Percentiles rank a stretch among this genome's conserved stretches.
These are phyloP conservation scores for Xylariaceae sp. DNA, from an alignment of 2,329 filamentous ascomycete genomes.

Conservation along the genomic window DNA sequence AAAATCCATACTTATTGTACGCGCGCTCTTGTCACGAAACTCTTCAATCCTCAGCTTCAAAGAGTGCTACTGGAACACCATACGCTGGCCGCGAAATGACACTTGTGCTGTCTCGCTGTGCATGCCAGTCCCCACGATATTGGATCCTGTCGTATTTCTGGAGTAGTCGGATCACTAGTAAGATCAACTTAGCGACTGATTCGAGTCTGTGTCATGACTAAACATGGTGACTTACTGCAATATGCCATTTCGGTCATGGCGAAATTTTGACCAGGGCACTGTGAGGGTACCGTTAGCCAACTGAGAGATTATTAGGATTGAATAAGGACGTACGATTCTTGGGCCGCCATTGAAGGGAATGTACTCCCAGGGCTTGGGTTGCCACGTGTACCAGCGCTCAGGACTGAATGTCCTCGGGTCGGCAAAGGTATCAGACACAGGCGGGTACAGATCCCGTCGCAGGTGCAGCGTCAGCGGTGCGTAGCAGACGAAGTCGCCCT, in stretches of 20 bases:
- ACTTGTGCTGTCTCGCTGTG: slow-evolving; percentile 11
- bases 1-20: too few species aligned
- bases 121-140: slow-evolving; percentile 17
- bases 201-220: too few species aligned
- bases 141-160: slow-evolving; percentile 15
- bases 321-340: slow-evolving; percentile 30
- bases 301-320: background rate
- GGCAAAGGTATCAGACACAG: slow-evolving; percentile 10
- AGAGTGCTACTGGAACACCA: slow-evolving; percentile 14
- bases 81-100: slow-evolving; percentile 12
- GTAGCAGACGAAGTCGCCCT: slow-evolving; percentile 13
- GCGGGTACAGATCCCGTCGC: slow-evolving; percentile 15
- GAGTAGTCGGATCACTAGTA: slow-evolving; percentile 13
- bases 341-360: slow-evolving; percentile 54
- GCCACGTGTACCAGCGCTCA: slow-evolving; percentile 31
- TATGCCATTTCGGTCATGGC: slow-evolving; percentile 17
- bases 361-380: slow-evolving; percentile 40
- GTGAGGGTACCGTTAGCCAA: slow-evolving; percentile 4
- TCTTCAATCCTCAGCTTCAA: slow-evolving; percentile 3
- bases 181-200: too few species aligned
- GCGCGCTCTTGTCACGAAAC: too few species aligned
- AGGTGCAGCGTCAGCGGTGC: slow-evolving; percentile 9
- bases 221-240: slow-evolving; percentile 7
- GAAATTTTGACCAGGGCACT: slow-evolving; percentile 18
- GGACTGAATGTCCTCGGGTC: slow-evolving; percentile 15